Percentiles rank a stretch among this genome's conserved stretches.
phyloP scores from a whole-genome alignment of 129 eudicot genomes.

The Glebionis coronaria region DNA sequence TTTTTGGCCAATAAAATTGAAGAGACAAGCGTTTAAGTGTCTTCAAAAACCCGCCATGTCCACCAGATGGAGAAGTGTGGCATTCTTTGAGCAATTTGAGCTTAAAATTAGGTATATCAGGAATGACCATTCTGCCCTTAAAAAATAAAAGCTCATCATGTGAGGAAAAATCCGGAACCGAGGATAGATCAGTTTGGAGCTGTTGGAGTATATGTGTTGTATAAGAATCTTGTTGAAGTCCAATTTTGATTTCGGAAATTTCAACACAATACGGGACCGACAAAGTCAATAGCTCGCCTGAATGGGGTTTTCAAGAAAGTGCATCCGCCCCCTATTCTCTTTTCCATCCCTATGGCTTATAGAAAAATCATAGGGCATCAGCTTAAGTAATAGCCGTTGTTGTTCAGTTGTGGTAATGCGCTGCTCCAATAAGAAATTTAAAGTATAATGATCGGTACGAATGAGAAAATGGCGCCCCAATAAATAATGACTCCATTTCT shows the following conservation, averaged over 20 bases:
- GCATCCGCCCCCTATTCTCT: constrained; percentile 15
- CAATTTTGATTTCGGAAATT: neutral
- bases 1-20: constrained; percentile 1
- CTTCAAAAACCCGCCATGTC: neutral
- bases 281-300: neutral
- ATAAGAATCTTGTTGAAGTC: constrained; percentile 8
- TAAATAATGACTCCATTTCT: constrained; percentile 20
- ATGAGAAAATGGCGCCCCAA: constrained; percentile 13
- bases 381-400: neutral
- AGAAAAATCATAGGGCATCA: constrained; percentile 4
- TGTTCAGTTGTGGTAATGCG: neutral
- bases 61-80: neutral
- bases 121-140: neutral
- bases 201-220: neutral
- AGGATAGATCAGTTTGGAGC: neutral
- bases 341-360: constrained; percentile 10
- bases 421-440: constrained; percentile 14
- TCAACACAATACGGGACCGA: constrained; percentile 1
- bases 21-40: neutral
- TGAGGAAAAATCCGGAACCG: neutral
- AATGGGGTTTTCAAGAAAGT: constrained; percentile 12
- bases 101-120: neutral
- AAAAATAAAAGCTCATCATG: neutral
- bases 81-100: neutral
- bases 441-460: constrained; percentile 5